Evolutionary conservation across 345 rosid genomes (phyloP).

Genomic region (Lepidium didymum): DNA sequence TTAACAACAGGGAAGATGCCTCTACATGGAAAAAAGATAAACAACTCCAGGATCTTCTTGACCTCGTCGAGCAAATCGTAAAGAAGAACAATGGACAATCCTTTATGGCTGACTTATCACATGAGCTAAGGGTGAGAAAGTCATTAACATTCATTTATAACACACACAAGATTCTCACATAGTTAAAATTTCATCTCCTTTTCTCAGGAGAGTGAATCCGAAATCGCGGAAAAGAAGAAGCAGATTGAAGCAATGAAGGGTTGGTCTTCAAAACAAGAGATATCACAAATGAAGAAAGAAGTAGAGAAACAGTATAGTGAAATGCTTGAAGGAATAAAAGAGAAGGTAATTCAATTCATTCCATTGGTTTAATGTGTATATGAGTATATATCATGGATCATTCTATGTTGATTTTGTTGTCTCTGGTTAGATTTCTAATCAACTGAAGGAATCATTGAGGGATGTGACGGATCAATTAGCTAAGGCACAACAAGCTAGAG

Average conservation of each 20-base stretch:
- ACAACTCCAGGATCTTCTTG: conserved; percentile 23
- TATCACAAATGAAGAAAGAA: conserved; percentile 1
- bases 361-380: not conserved
- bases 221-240: not conserved
- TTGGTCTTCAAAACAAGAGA: conserved; percentile 3
- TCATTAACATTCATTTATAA: too few relatives aligned
- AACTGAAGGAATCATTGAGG: conserved; percentile 7
- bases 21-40: not conserved
- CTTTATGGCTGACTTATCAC: conserved; percentile 25
- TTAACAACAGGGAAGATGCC: conserved; percentile 16
- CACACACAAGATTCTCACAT: too few relatives aligned
- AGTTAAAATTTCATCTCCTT: not conserved
- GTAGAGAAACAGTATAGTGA: not conserved
- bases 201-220: not conserved
- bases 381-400: not conserved
- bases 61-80: conserved; percentile 16
- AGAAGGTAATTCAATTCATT: not conserved
- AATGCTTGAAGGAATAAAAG: conserved; percentile 16
- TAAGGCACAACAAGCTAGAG: conserved; percentile 9
- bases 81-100: conserved; percentile 18
- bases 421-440: conserved; percentile 16
- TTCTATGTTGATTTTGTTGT: not conserved
- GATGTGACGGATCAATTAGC: conserved; percentile 19
- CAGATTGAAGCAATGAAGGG: conserved; percentile 10
- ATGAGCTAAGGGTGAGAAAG: conserved; percentile 3